Conservation (phyloP, 2,329 filamentous ascomycete genomes). For the Phaeomoniella chlamydospora region DNA sequence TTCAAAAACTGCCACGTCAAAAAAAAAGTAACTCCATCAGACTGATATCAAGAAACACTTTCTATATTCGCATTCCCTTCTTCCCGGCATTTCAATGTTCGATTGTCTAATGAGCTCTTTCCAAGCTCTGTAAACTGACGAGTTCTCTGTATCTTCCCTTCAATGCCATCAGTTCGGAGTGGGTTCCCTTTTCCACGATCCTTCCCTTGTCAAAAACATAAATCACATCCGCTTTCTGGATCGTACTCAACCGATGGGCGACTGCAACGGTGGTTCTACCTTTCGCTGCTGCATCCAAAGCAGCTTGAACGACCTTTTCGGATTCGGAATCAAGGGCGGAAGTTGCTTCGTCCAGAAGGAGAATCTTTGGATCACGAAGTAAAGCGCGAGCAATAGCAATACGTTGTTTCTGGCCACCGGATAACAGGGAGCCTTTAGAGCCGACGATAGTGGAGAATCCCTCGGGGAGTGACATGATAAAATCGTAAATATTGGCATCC, state of each 20-base stretch:
- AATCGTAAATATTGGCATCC: slow-evolving; percentile 86
- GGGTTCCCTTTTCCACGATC: slow-evolving; percentile 73
- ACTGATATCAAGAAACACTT: too few species aligned
- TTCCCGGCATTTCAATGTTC: too few species aligned
- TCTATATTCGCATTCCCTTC: too few species aligned
- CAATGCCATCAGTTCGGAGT: slow-evolving; percentile 49
- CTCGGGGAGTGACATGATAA: slow-evolving; percentile 72
- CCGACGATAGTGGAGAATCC: slow-evolving; percentile 79
- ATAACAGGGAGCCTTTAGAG: slow-evolving; percentile 70
- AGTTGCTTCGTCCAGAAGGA: slow-evolving; percentile 68
- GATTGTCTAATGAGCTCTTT: slow-evolving; percentile 31
- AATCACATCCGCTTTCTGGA: slow-evolving; percentile 87
- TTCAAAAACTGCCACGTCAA: too few species aligned
- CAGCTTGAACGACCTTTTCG: slow-evolving; percentile 46
- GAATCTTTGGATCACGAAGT: slow-evolving; percentile 76
- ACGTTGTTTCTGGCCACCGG: slow-evolving; percentile 87
- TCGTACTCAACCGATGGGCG: slow-evolving; percentile 80
- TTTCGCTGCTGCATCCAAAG: slow-evolving; percentile 67
- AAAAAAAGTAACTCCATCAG: too few species aligned
- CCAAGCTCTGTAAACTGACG: slow-evolving; percentile 66
- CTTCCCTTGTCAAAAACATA: slow-evolving; percentile 90
- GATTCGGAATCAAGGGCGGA: slow-evolving; percentile 35
- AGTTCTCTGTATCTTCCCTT: slow-evolving; percentile 60
- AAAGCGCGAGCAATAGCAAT: slow-evolving; percentile 86
- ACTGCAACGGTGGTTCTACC: slow-evolving; percentile 87